These are phyloP conservation scores for Phalaenopsis aphrodite DNA, from an alignment of 106 monocot species.

Conservation along the genomic window DNA sequence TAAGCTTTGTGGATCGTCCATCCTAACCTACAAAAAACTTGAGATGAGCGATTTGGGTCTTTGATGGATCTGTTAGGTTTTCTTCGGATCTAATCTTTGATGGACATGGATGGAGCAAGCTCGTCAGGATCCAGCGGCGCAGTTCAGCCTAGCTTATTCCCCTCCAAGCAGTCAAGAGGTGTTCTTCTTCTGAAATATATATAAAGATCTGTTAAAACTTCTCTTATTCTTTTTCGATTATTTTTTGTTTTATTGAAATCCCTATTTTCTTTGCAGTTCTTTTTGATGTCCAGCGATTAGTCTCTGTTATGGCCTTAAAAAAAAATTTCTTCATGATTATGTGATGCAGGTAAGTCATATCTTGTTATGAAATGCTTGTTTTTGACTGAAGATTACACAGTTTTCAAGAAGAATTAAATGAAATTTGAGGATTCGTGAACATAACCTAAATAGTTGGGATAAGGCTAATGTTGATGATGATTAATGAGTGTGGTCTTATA, in stretches of 20 bases:
- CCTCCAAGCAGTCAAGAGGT: conserved; percentile 21
- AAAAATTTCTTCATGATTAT: not conserved
- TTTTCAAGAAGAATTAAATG: not conserved
- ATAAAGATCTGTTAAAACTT: not conserved
- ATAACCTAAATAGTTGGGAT: not conserved
- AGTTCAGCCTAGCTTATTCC: conserved; percentile 7
- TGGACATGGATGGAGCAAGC: conserved; percentile 44
- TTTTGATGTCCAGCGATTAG: not conserved
- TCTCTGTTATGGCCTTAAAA: not conserved
- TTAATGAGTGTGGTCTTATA: not conserved
- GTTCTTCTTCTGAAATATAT: not conserved
- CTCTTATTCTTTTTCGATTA: too few relatives aligned
- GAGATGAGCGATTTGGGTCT: not conserved
- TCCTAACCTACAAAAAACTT: too few relatives aligned
- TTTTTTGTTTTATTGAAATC: not conserved
- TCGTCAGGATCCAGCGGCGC: conserved; percentile 22
- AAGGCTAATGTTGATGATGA: not conserved
- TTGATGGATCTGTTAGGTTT: not conserved
- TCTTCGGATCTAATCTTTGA: conserved; percentile 2
- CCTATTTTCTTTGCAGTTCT: not conserved
- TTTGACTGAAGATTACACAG: not conserved
- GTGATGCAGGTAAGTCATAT: not conserved
- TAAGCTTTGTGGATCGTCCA: too few relatives aligned
- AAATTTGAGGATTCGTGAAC: not conserved
- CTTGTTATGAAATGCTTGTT: not conserved